Conservation (phyloP, 2,329 filamentous ascomycete genomes). For the Apiospora kogelbergensis region DNA sequence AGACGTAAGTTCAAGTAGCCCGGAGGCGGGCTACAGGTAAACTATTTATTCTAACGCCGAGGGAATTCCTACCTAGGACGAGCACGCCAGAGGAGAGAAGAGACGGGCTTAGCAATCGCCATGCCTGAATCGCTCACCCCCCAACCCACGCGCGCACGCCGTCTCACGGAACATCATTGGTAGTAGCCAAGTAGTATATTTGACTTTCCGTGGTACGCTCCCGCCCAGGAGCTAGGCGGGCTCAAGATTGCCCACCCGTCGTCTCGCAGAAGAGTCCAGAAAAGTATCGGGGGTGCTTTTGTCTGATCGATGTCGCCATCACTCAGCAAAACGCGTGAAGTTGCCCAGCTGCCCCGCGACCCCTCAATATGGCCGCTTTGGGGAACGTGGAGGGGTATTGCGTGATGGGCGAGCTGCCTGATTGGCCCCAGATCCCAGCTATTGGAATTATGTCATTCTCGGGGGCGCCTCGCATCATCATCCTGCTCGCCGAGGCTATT, state of each 20-base stretch:
- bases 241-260: background rate
- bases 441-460: slow-evolving; percentile 10
- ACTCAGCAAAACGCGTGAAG: slow-evolving; percentile 6
- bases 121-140: background rate
- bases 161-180: background rate
- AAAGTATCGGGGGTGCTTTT: background rate
- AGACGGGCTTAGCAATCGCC: slow-evolving; percentile 4
- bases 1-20: background rate
- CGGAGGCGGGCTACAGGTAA: background rate
- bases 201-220: background rate
- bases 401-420: slow-evolving; percentile 9
- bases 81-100: background rate
- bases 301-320: slow-evolving; percentile 11
- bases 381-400: slow-evolving; percentile 10
- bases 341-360: slow-evolving; percentile 9
- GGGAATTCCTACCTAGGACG: background rate
- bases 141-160: background rate
- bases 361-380: slow-evolving; percentile 5
- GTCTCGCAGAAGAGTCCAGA: background rate
- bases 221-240: background rate
- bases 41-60: slow-evolving; percentile 7
- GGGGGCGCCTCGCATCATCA: slow-evolving; percentile 1
- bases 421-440: slow-evolving; percentile 6
- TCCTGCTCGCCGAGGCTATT: no score
- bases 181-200: no score